A percentile compares a stretch with the other conserved stretches of the same genome.
Conservation (phyloP, 2,329 filamentous ascomycete genomes). For the Botrytis porri region DNA sequence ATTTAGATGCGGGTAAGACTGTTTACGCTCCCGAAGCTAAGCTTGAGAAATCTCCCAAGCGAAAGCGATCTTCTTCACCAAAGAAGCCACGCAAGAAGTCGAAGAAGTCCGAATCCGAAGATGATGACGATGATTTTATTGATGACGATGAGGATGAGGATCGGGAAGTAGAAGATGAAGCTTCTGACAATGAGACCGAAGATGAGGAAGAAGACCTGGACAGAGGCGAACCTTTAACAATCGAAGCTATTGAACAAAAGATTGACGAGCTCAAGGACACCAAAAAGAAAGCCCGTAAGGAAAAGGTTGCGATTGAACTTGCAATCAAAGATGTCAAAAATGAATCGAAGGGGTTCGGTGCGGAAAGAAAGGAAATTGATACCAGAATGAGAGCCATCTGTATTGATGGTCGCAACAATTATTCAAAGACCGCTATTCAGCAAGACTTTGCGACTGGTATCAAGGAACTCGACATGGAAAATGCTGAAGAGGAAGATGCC, state of each 20-base stretch:
- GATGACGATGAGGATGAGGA: constrained; percentile 29
- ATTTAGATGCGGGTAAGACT: constrained; percentile 42
- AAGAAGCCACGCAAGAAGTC: constrained; percentile 30
- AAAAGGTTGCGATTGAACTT: constrained; percentile 32
- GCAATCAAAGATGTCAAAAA: constrained; percentile 43
- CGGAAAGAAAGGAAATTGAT: constrained; percentile 36
- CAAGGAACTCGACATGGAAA: constrained; percentile 57
- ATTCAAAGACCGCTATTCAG: constrained; percentile 53
- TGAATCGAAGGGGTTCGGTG: constrained; percentile 38
- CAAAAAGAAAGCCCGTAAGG: constrained; percentile 43
- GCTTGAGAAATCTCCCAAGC: constrained; percentile 40
- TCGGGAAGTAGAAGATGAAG: constrained; percentile 31
- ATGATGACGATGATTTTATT: constrained; percentile 22
- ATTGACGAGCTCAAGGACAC: constrained; percentile 43
- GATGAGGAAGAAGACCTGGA: constrained; percentile 3
- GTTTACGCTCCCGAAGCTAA: constrained; percentile 40
- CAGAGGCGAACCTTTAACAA: constrained; percentile 41
- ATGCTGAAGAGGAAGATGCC: constrained; percentile 49
- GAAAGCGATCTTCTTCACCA: constrained; percentile 39
- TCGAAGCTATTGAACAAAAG: constrained; percentile 42
- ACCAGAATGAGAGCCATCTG: constrained; percentile 42
- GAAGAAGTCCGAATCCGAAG: constrained; percentile 16
- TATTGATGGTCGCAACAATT: constrained; percentile 55
- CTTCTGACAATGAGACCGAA: constrained; percentile 29
- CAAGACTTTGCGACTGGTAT: constrained; percentile 59